Evolutionary conservation across 768 basidiomycete genomes (phyloP).

Genomic region (Naganishia vishniacii): DNA sequence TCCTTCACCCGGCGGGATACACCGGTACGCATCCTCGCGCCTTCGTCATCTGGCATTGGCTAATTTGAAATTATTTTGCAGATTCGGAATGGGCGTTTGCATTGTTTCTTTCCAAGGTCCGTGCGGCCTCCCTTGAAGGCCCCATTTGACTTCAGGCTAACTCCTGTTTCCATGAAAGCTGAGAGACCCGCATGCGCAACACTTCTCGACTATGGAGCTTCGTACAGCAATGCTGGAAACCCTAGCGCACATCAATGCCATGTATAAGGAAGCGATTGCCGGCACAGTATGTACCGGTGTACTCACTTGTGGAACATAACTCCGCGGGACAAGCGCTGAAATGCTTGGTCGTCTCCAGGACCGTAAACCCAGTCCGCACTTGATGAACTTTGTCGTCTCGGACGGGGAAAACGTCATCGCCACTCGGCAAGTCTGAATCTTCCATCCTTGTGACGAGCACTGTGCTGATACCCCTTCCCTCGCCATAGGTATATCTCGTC

Average conservation of each 20-base stretch:
- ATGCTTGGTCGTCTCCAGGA: not conserved
- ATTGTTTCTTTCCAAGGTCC: slow-evolving; percentile 74
- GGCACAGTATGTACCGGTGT: slow-evolving; percentile 32
- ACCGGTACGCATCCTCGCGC: slow-evolving; percentile 58
- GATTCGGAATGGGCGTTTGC: slow-evolving; percentile 99
- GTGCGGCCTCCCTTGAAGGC: slow-evolving; percentile 5
- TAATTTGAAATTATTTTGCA: no score
- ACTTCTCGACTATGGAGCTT: slow-evolving; percentile 66
- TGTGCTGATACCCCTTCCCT: no score
- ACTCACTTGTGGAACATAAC: no score
- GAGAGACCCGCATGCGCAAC: slow-evolving; percentile 67
- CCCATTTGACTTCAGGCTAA: not conserved
- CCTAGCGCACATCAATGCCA: slow-evolving; percentile 68
- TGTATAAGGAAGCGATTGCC: slow-evolving; percentile 66
- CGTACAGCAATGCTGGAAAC: slow-evolving; percentile 84
- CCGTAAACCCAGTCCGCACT: slow-evolving; percentile 60
- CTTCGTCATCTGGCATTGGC: no score
- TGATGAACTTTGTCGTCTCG: slow-evolving; percentile 94
- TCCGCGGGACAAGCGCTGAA: not conserved
- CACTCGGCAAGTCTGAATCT: slow-evolving; percentile 58
- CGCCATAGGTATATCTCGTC: slow-evolving; percentile 71
- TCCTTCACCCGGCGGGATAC: slow-evolving; percentile 81
- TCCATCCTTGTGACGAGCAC: not conserved
- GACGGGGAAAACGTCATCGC: slow-evolving; percentile 91
- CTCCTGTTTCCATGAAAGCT: slow-evolving; percentile 60